These are phyloP conservation scores for Trichoderma gracile DNA, from an alignment of 2,329 filamentous ascomycete species.

Conservation along the genomic window DNA sequence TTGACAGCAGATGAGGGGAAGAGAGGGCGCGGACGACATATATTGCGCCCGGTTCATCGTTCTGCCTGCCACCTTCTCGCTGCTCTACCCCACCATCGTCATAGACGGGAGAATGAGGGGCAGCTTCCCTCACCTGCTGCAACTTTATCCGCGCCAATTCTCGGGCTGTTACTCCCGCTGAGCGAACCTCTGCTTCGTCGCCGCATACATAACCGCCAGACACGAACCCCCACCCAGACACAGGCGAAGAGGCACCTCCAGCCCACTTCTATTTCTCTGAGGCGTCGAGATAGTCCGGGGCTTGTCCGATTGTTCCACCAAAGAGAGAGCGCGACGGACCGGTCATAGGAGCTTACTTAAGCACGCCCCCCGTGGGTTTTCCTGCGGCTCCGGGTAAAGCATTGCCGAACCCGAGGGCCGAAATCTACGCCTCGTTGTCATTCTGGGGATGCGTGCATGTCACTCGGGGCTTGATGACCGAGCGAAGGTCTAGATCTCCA, in stretches of 20 bases:
- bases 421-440: neutral
- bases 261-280: conserved; percentile 3
- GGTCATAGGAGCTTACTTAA: neutral
- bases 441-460: neutral
- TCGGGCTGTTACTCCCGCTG: neutral
- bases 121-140: neutral
- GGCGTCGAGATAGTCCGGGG: conserved; percentile 7
- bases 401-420: conserved; percentile 9
- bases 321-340: conserved; percentile 20
- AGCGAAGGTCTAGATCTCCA: neutral
- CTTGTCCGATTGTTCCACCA: conserved; percentile 25
- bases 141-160: conserved; percentile 22
- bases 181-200: neutral
- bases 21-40: neutral
- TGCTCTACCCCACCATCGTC: conserved; percentile 18
- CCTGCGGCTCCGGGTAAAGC: neutral
- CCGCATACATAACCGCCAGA: neutral
- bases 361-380: neutral
- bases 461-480: neutral
- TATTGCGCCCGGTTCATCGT: neutral
- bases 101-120: conserved; percentile 9
- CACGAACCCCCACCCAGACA: conserved; percentile 8
- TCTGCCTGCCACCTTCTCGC: neutral
- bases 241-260: conserved; percentile 5
- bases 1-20: neutral